Conservation (phyloP, 2,329 filamentous ascomycete species). For the Neofusicoccum umdonicola region DNA sequence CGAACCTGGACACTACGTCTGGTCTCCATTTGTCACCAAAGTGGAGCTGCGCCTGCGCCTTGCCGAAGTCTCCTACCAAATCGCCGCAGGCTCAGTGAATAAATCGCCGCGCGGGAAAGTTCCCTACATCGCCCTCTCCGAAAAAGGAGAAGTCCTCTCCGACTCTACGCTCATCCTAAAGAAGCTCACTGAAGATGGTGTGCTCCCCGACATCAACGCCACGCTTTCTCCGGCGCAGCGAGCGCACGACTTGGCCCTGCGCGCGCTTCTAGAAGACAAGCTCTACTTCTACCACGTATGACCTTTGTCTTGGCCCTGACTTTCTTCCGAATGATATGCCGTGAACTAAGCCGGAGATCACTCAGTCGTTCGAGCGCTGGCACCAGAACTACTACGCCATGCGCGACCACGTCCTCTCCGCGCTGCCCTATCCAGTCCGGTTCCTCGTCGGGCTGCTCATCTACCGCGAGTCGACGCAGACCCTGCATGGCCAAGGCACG, state of each 20-base stretch:
- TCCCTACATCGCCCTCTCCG: slow-evolving; percentile 50
- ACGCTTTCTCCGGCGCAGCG: slow-evolving; percentile 38
- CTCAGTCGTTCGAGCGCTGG: slow-evolving; percentile 55
- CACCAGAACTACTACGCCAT: slow-evolving; percentile 58
- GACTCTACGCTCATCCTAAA: slow-evolving; percentile 59
- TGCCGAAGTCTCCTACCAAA: slow-evolving; percentile 47
- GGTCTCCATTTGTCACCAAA: slow-evolving; percentile 64
- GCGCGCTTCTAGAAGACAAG: slow-evolving; percentile 60
- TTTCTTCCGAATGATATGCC: no score
- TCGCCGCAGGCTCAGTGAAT: slow-evolving; percentile 45
- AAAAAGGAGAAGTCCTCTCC: slow-evolving; percentile 33
- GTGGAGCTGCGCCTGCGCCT: slow-evolving; percentile 62
- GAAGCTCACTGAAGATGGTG: slow-evolving; percentile 41
- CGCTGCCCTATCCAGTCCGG: slow-evolving; percentile 53
- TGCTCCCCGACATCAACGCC: slow-evolving; percentile 51
- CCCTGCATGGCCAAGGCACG: slow-evolving; percentile 58
- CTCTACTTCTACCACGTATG: slow-evolving; percentile 56
- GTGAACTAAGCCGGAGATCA: neutral
- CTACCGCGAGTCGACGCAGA: slow-evolving; percentile 44
- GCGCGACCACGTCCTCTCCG: slow-evolving; percentile 51
- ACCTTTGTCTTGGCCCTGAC: neutral
- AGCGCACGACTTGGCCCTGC: slow-evolving; percentile 52
- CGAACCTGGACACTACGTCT: slow-evolving; percentile 45
- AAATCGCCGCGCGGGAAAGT: slow-evolving; percentile 58
- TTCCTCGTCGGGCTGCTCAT: slow-evolving; percentile 52